Conservation (phyloP, 805 yeast genomes). For the Jamesozyma rosinii region DNA sequence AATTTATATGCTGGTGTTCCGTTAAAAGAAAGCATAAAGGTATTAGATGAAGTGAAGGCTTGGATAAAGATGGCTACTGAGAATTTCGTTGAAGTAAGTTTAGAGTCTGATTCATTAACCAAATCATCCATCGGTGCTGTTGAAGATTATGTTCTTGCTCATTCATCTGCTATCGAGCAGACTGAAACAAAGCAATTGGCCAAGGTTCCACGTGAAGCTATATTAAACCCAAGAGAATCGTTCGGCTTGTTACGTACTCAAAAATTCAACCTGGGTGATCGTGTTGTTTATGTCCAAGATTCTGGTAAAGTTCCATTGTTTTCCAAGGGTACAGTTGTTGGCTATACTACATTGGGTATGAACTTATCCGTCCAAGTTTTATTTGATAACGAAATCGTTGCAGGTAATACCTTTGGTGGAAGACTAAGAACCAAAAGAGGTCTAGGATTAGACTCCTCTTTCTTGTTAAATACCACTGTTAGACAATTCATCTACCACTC, state of each 20-base stretch:
- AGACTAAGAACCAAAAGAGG: slow-evolving; percentile 75
- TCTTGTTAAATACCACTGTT: slow-evolving; percentile 67
- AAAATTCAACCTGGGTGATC: slow-evolving; percentile 75
- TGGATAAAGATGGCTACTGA: slow-evolving; percentile 46
- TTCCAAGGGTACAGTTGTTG: slow-evolving; percentile 83
- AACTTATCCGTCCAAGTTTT: slow-evolving; percentile 57
- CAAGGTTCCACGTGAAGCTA: slow-evolving; percentile 78
- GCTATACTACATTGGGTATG: slow-evolving; percentile 52
- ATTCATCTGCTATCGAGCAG: slow-evolving; percentile 37
- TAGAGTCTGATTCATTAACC: slow-evolving; percentile 73
- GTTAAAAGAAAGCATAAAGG: slow-evolving; percentile 20
- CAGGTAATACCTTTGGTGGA: slow-evolving; percentile 77
- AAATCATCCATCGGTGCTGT: slow-evolving; percentile 54
- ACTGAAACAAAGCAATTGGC: slow-evolving; percentile 49
- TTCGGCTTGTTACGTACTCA: slow-evolving; percentile 65
- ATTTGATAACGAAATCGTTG: slow-evolving; percentile 73
- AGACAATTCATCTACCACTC: slow-evolving; percentile 72
- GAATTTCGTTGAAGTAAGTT: slow-evolving; percentile 52
- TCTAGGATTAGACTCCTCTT: slow-evolving; percentile 67
- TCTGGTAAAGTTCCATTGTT: slow-evolving; percentile 85
- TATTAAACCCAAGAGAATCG: slow-evolving; percentile 67
- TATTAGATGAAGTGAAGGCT: slow-evolving; percentile 24
- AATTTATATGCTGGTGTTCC: slow-evolving; percentile 33
- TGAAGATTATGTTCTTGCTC: slow-evolving; percentile 49
- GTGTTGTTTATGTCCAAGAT: slow-evolving; percentile 75